phyloP scores from a whole-genome alignment of 2,329 filamentous ascomycete species.

The Aspergillus quadricinctus region DNA sequence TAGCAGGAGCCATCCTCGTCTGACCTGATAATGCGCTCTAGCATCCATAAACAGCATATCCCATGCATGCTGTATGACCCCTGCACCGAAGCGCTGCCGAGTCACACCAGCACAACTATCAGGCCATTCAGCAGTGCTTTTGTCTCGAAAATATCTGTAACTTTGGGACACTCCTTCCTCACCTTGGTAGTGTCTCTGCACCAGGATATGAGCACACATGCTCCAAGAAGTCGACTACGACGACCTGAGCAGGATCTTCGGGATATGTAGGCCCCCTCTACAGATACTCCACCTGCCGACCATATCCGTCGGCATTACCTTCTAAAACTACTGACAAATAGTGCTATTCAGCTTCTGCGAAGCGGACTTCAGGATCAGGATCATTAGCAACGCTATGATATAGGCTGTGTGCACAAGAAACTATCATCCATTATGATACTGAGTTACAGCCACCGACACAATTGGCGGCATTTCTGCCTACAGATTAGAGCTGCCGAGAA shows the following conservation, averaged over 20 bases:
- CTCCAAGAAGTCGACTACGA: slow-evolving; percentile 64
- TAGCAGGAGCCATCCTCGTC: neutral
- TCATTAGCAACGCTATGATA: slow-evolving; percentile 67
- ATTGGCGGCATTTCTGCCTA: neutral
- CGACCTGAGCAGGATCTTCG: slow-evolving; percentile 65
- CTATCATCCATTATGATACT: slow-evolving; percentile 1
- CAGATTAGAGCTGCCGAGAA: neutral
- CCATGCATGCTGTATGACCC: neutral
- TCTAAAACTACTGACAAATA: neutral
- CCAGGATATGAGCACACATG: slow-evolving; percentile 55
- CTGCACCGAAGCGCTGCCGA: neutral
- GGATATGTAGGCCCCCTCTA: slow-evolving; percentile 37
- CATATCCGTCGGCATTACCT: slow-evolving; percentile 27
- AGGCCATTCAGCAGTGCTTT: neutral
- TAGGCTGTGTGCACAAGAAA: slow-evolving; percentile 52
- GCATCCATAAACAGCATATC: neutral
- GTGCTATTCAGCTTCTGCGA: slow-evolving; percentile 73
- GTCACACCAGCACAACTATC: neutral
- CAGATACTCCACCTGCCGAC: slow-evolving; percentile 25
- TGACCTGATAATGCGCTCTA: too few species aligned
- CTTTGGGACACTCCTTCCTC: neutral
- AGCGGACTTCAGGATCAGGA: slow-evolving; percentile 68
- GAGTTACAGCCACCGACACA: neutral
- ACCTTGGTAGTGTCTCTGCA: neutral
- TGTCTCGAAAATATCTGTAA: too few species aligned